These are phyloP conservation scores for Stagonosporopsis chrysanthemi DNA, from an alignment of 2,329 filamentous ascomycete genomes.

Conservation along the genomic window DNA sequence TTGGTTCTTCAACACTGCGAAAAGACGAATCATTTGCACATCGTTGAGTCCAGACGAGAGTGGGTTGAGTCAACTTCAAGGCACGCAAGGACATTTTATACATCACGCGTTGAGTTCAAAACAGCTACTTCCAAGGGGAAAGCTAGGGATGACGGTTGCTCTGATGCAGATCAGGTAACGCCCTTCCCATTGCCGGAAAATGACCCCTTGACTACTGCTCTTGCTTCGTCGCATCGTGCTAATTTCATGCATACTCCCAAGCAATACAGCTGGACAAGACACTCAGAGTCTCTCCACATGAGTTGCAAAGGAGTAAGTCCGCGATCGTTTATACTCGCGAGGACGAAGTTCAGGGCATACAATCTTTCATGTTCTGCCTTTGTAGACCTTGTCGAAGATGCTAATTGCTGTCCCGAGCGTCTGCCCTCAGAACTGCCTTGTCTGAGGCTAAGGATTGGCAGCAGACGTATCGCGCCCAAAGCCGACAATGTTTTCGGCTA, in stretches of 20 bases:
- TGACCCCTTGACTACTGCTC: conserved; percentile 35
- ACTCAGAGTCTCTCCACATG: conserved; percentile 47
- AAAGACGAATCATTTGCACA: conserved; percentile 62
- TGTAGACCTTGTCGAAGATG: conserved; percentile 66
- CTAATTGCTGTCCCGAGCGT: conserved; percentile 46
- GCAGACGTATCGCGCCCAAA: conserved; percentile 51
- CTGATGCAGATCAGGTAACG: not conserved
- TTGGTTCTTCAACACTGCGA: conserved; percentile 70
- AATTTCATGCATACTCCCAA: conserved; percentile 48
- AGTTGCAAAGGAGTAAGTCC: not conserved
- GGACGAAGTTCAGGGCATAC: conserved; percentile 65
- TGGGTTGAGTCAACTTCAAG: conserved; percentile 65
- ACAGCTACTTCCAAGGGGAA: not conserved
- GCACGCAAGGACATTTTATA: conserved; percentile 72
- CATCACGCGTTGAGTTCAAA: conserved; percentile 58
- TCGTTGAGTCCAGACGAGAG: conserved; percentile 74
- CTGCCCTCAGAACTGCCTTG: conserved; percentile 29
- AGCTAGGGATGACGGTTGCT: not conserved
- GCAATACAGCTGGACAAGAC: conserved; percentile 56
- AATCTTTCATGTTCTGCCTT: conserved; percentile 62
- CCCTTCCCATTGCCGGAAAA: conserved; percentile 34
- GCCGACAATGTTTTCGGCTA: too few relatives aligned
- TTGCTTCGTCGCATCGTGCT: conserved; percentile 46
- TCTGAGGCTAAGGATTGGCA: conserved; percentile 61
- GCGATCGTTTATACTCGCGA: conserved; percentile 59